Conservation (phyloP, 768 basidiomycete genomes). For the Tricholoma sp. region DNA sequence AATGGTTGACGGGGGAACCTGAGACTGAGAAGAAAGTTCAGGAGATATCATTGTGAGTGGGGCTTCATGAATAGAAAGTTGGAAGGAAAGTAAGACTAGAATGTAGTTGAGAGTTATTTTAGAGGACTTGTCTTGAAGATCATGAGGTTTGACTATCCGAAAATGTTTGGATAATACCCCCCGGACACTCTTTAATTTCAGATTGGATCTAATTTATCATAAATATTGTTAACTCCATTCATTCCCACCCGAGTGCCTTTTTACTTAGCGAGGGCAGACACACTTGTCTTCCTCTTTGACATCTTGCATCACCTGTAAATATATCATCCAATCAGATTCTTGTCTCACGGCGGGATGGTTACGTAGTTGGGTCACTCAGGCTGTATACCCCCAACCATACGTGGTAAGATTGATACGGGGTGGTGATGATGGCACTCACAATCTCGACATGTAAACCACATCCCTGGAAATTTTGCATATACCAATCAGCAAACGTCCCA, state of each 20-base stretch:
- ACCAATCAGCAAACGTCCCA: slow-evolving; percentile 5
- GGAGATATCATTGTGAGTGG: slow-evolving; percentile 18
- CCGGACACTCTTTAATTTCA: slow-evolving; percentile 19
- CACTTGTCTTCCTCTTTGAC: slow-evolving; percentile 46
- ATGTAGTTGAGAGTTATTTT: slow-evolving; percentile 3
- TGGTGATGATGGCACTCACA: slow-evolving; percentile 35
- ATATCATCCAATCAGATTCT: slow-evolving; percentile 7
- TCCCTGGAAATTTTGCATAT: slow-evolving; percentile 59
- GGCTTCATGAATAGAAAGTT: slow-evolving; percentile 20
- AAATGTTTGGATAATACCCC: slow-evolving; percentile 19
- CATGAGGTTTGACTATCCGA: slow-evolving; percentile 25
- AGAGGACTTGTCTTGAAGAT: slow-evolving; percentile 22
- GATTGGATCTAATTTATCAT: slow-evolving; percentile 10
- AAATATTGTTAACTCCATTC: no score
- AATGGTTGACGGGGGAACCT: slow-evolving; percentile 14
- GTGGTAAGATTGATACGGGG: slow-evolving; percentile 7
- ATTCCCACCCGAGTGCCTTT: not conserved
- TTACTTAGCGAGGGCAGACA: slow-evolving; percentile 30
- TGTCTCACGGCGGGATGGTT: not conserved
- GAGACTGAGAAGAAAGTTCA: slow-evolving; percentile 19
- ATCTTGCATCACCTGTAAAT: slow-evolving; percentile 39
- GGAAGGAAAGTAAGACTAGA: slow-evolving; percentile 15
- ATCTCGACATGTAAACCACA: slow-evolving; percentile 63
- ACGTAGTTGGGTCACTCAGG: not conserved
- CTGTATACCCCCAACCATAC: slow-evolving; percentile 6